These are phyloP conservation scores for Hypoxylon sp. DNA, from an alignment of 2,329 filamentous ascomycete genomes.

Conservation along the genomic window DNA sequence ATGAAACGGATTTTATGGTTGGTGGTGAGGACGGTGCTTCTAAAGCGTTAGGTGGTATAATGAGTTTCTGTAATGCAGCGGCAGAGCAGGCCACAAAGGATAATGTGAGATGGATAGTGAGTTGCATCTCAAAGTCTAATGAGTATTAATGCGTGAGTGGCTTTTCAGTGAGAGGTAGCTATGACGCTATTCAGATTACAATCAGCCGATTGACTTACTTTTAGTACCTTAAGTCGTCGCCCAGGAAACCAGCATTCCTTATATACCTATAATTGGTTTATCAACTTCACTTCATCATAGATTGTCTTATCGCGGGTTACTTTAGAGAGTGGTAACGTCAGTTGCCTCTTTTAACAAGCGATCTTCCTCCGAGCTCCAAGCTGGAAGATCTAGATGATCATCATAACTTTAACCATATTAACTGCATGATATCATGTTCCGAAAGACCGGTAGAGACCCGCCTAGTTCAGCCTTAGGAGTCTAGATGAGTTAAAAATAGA, in stretches of 20 bases:
- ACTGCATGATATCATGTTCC: slow-evolving; percentile 20
- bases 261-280: slow-evolving; percentile 3
- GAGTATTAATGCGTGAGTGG: not conserved
- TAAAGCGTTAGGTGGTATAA: slow-evolving; percentile 16
- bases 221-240: not conserved
- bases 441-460: slow-evolving; percentile 23
- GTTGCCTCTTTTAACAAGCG: slow-evolving; percentile 5
- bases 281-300: not conserved
- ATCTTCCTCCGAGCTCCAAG: not conserved
- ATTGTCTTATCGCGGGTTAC: slow-evolving; percentile 6
- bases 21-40: slow-evolving; percentile 38
- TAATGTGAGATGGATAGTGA: not conserved
- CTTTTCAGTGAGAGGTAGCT: not conserved
- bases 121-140: slow-evolving; percentile 10
- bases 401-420: slow-evolving; percentile 38
- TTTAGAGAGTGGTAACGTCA: not conserved
- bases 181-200: not conserved
- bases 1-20: slow-evolving; percentile 37
- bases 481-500: slow-evolving; percentile 34
- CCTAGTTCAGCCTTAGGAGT: slow-evolving; percentile 1
- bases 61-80: slow-evolving; percentile 16
- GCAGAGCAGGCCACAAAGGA: slow-evolving; percentile 25
- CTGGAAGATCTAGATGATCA: slow-evolving; percentile 26
- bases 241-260: slow-evolving; percentile 4
- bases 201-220: not conserved